Evolutionary conservation across 352 stramenopile species (phyloP), one percentile per base, ranked within the genome.

Genomic region (Phytophthora cactorum): DNA sequence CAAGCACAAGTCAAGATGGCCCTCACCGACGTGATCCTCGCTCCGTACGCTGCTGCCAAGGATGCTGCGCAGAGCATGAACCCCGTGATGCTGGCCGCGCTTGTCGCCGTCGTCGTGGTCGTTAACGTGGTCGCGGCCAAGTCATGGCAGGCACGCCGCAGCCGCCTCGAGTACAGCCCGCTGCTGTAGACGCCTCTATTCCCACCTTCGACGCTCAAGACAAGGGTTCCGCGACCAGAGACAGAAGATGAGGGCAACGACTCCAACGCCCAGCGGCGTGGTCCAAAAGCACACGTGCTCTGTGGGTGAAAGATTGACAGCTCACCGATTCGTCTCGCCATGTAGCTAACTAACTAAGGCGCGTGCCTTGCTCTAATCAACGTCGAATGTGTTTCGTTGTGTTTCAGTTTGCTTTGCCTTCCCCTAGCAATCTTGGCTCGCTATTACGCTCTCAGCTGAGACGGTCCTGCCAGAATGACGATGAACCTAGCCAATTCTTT

Each of bases 51-150:
- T 28, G 53, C 59, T 25, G 66, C 59, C 58, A 71, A 71, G 49
- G 63, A 75, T 55, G 31, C 63, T 39, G 71, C 67, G 49, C 70
- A 78, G 54, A 60, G 57, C 52, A 66, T 53, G 51, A 74, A 75
- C 66, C 70, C 70, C 31, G 52, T 78, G 57, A 68, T 78, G 60
- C 49, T 78, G 47, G 60, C 57, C n/a, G 70, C 61, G 5, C 51
- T 78, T 31, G 66, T 78, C 27, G 66, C 58, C 36, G 57, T 64
- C 34, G 70, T 78, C 6, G 70, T 78, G 17, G 66, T 78, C 52
- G 66, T 78, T 57, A 78, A 78, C 41, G 70, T 78, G 32, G 60
- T 75, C 31, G 70, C 70, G 38, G 70, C 70, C 50, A 78, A 78
- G 70, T 78, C 70, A 56, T 78, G 70, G 70, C 66, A 73, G 44